These are phyloP conservation scores for Phoma herbarum DNA, from an alignment of 2,329 filamentous ascomycete species.

Conservation along the genomic window DNA sequence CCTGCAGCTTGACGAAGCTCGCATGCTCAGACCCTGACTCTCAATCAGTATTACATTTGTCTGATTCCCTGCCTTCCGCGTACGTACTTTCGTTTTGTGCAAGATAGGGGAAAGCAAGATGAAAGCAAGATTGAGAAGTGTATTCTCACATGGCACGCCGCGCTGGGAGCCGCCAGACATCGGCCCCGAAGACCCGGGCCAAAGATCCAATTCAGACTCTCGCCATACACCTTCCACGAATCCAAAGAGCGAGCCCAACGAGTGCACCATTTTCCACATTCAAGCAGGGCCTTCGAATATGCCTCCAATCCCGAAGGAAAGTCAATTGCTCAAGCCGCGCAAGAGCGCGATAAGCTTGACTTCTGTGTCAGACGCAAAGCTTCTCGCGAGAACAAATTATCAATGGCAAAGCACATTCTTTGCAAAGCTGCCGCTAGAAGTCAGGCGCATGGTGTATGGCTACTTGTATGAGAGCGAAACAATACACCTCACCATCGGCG, in stretches of 20 bases:
- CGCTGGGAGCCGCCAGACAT: conserved; percentile 22
- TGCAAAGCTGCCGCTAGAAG: conserved; percentile 42
- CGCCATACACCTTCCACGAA: not conserved
- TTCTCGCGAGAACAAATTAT: conserved; percentile 39
- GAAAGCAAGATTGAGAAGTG: conserved; percentile 14
- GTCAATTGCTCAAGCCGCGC: conserved; percentile 30
- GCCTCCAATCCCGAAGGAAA: conserved; percentile 1
- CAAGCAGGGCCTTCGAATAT: conserved; percentile 3
- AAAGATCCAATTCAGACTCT: conserved; percentile 12
- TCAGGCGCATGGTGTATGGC: conserved; percentile 45
- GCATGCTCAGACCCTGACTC: conserved; percentile 6
- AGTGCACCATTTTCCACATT: conserved; percentile 16
- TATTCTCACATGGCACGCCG: conserved; percentile 17
- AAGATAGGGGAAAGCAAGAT: not conserved
- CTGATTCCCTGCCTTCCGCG: not conserved
- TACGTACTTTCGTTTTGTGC: not conserved
- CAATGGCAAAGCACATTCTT: conserved; percentile 45
- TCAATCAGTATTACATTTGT: conserved; percentile 1
- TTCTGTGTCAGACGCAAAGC: conserved; percentile 29
- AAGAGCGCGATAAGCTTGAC: conserved; percentile 37
- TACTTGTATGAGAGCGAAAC: conserved; percentile 40
- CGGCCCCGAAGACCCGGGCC: conserved; percentile 12
- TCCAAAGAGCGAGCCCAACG: conserved; percentile 3
- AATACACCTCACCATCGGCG: conserved; percentile 44
- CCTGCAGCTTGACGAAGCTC: conserved; percentile 12